Conservation (phyloP, 2,329 filamentous ascomycete species). For the Botrytis elliptica region DNA sequence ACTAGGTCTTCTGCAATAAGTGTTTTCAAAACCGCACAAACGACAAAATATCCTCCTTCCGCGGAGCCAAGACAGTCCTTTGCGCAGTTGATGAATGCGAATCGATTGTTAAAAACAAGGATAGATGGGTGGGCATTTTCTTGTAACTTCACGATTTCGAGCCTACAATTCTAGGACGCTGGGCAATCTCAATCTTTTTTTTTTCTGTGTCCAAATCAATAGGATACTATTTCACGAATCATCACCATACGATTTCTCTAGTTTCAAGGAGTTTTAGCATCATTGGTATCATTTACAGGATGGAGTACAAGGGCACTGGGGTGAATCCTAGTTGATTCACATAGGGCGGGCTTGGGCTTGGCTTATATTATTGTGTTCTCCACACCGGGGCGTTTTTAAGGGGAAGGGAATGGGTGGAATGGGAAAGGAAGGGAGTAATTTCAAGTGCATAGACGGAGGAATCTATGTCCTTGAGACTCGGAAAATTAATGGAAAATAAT, state of each 20-base stretch:
- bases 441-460: not conserved
- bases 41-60: slow-evolving; percentile 2
- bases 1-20: slow-evolving; percentile 60
- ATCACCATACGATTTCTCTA: not conserved
- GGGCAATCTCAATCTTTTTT: not conserved
- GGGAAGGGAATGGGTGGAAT: not conserved
- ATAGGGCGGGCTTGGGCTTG: not conserved
- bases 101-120: slow-evolving; percentile 53
- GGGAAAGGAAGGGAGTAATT: not conserved
- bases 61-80: slow-evolving; percentile 28
- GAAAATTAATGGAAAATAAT: not conserved
- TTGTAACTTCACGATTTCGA: slow-evolving; percentile 26
- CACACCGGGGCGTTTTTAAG: not conserved
- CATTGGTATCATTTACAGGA: slow-evolving; percentile 9
- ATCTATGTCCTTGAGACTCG: not conserved
- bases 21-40: slow-evolving; percentile 56
- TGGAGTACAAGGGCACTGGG: not conserved
- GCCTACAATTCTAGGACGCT: not conserved
- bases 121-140: slow-evolving; percentile 62
- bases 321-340: not conserved
- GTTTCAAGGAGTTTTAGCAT: slow-evolving; percentile 9
- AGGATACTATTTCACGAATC: not conserved
- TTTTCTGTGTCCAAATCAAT: not conserved
- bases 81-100: slow-evolving; percentile 59
- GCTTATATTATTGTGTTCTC: slow-evolving; percentile 8